These are phyloP conservation scores for Clarireedia hainanense DNA, from an alignment of 2,329 filamentous ascomycete genomes.

Conservation along the genomic window DNA sequence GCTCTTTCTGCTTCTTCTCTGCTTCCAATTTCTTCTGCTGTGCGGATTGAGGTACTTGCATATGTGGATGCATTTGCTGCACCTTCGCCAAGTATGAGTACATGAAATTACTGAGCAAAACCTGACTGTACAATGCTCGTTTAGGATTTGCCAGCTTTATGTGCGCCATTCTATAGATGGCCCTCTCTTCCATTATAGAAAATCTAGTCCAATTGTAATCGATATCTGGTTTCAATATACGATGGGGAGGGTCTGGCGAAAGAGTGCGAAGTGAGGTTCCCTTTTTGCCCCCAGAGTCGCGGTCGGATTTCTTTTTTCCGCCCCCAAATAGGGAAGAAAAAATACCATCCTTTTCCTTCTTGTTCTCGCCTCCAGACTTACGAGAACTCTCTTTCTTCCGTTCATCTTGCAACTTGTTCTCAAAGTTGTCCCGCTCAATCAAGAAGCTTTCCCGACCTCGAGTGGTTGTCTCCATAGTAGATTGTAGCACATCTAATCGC, in stretches of 20 bases:
- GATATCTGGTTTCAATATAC: constrained; percentile 72
- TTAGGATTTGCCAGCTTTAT: constrained; percentile 98
- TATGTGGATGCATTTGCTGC: constrained; percentile 95
- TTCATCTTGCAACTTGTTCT: constrained; percentile 69
- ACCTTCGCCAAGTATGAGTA: constrained; percentile 98
- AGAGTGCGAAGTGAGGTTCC: constrained; percentile 60
- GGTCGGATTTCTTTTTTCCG: constrained; percentile 77
- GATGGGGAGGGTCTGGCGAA: constrained; percentile 73
- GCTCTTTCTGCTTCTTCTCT: constrained; percentile 39
- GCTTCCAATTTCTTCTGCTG: constrained; percentile 63
- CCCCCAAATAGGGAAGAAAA: constrained; percentile 91
- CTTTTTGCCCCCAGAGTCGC: constrained; percentile 68
- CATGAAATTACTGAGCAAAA: constrained; percentile 98
- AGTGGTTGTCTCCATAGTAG: constrained; percentile 65
- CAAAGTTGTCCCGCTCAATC: constrained; percentile 67
- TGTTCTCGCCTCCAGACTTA: constrained; percentile 62
- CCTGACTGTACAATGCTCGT: constrained; percentile 85
- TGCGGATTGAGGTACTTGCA: constrained; percentile 75
- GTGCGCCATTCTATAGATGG: constrained; percentile 97
- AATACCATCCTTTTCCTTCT: constrained; percentile 90
- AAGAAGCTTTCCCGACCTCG: constrained; percentile 76
- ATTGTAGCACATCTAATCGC: constrained; percentile 78
- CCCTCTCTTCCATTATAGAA: constrained; percentile 87
- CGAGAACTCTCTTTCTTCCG: constrained; percentile 72
- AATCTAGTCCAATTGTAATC: constrained; percentile 97